These are phyloP conservation scores for apple (Malus domestica) DNA, from an alignment of 306 rosid genomes.

Conservation along the genomic window ASM211411v1 NC_041804.1:17219001-17219500, in stretches of 20 bases:
- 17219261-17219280: constrained; percentile 23
- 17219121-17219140: constrained; percentile 38
- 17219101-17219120: constrained; percentile 43
- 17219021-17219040: background rate
- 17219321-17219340: background rate
- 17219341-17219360: constrained; percentile 92
- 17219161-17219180: constrained; percentile 37
- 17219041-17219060: constrained; percentile 21
- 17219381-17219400: constrained; percentile 71
- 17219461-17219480: constrained; percentile 78
- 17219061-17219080: background rate
- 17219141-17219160: constrained; percentile 20
- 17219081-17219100: background rate
- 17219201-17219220: background rate
- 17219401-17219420: constrained; percentile 89
- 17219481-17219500: constrained; percentile 60
- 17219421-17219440: constrained; percentile 94
- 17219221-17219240: constrained; percentile 2
- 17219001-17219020: constrained; percentile 18
- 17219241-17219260: background rate
- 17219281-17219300: constrained; percentile 21
- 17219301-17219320: constrained; percentile 2
- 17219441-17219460: constrained; percentile 96
- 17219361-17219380: constrained; percentile 95
- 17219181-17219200: constrained; percentile 7